Conservation (phyloP, 441 rosid genomes). For the Geranium incanum region DNA sequence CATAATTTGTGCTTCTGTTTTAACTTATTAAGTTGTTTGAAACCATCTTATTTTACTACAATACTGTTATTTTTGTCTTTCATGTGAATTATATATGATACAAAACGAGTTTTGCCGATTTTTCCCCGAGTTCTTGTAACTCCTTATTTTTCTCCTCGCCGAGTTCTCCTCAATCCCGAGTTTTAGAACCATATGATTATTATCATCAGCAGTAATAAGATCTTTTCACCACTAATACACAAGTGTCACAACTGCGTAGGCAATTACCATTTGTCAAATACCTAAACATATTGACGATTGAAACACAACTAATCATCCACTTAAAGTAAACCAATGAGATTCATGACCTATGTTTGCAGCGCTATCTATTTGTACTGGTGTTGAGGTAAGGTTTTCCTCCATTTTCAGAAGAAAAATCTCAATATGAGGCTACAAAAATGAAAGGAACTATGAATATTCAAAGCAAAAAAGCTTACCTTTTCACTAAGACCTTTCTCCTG, state of each 20-base stretch:
- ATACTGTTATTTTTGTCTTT: no score
- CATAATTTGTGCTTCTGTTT: background rate
- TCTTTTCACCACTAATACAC: background rate
- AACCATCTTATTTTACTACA: no score
- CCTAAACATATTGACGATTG: background rate
- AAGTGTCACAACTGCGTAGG: no score
- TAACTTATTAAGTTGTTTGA: no score
- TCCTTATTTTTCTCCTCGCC: no score
- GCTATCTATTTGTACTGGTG: background rate
- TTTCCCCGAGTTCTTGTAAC: no score
- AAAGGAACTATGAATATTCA: conserved; percentile 2
- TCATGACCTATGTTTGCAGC: background rate
- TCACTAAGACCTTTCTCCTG: conserved; percentile 40
- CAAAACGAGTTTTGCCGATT: background rate
- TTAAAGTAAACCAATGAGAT: conserved; percentile 1
- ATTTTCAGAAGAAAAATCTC: background rate
- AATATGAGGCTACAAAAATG: background rate
- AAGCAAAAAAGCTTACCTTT: conserved; percentile 41
- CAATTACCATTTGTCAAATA: background rate
- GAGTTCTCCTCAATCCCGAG: no score
- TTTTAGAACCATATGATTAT: background rate
- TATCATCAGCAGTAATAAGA: background rate
- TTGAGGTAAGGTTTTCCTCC: background rate
- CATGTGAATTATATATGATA: background rate
- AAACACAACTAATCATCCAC: background rate